Conservation (phyloP, 169 alveolate genomes). For the Babesia gibsoni region DNA sequence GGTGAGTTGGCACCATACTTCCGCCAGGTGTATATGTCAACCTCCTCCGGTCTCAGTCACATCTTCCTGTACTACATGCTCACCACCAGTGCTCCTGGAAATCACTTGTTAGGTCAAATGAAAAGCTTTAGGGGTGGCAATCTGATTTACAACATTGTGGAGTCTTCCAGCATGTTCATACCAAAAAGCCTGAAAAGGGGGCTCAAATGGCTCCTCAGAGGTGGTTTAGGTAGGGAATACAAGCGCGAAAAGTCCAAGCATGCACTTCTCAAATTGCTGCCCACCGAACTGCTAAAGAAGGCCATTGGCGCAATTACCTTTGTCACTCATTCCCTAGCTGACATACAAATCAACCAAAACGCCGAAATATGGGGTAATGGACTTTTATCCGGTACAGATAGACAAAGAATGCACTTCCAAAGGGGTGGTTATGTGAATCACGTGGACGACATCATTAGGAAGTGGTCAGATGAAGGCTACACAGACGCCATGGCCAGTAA, state of each 20-base stretch:
- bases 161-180: conserved; percentile 69
- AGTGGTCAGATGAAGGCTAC: conserved; percentile 65
- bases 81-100: conserved; percentile 58
- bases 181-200: conserved; percentile 68
- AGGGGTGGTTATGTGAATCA: conserved; percentile 45
- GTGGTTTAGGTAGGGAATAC: conserved; percentile 60
- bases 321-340: conserved; percentile 74
- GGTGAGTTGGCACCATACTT: conserved; percentile 49
- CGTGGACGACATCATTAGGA: conserved; percentile 34
- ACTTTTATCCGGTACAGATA: background rate
- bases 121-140: conserved; percentile 54
- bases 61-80: conserved; percentile 54
- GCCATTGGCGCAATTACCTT: conserved; percentile 67
- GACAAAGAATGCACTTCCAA: conserved; percentile 12
- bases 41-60: conserved; percentile 40
- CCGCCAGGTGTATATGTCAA: conserved; percentile 25
- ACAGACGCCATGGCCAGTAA: conserved; percentile 43
- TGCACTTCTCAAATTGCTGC: conserved; percentile 65
- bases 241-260: conserved; percentile 62
- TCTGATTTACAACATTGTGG: conserved; percentile 65
- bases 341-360: conserved; percentile 66
- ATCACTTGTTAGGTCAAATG: conserved; percentile 45
- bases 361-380: conserved; percentile 54
- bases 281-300: conserved; percentile 60
- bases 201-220: conserved; percentile 66